Evolutionary conservation across 495 filamentous ascomycete species (phyloP), one percentile per base, ranked within the genome.

Genomic region (Lophium mytilinum): DNA sequence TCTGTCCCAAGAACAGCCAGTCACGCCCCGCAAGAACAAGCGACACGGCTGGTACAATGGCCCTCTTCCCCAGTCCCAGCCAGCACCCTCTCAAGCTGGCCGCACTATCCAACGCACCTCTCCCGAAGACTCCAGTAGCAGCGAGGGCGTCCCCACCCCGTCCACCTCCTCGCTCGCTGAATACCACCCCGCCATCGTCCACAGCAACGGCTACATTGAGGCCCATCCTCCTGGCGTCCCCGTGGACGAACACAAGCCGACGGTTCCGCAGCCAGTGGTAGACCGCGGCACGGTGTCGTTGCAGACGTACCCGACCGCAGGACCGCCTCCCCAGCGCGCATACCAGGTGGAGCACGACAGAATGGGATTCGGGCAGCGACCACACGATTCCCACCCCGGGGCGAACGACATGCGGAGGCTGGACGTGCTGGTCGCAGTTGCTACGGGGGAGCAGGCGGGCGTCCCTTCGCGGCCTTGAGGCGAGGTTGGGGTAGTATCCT

Each of bases 381-480:
- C 24, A 30, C 70, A 68, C 43, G 68, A 69, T 52, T 54, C 68
- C 45, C 18, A 50, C 3, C 53, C 55, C 52, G 69, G 54, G 54
- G 64, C 64, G 72, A 70, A 69, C 46, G 79, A 79, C 47, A 86
- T 91, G 83, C 78, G 80, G 51, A 76, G 87, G 12, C 72, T 96
- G 19, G 87, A 96, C 56, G 88, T 88, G 14, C 79, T 96, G 34
- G 90, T 95, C 24, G 90, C 90, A 3, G 89, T 93, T 53, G 90
- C 90, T 9, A 93, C 90, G 2, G 88, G 86, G 56, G 87, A 95
- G 66, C 83, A 87, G 42, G 81, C 85, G 43, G 78, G 65, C 4
- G 66, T 64, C 15, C 49, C 52, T 10, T 61, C 61, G 53, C 54
- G 61, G 19, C 60, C 62, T 24, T 69, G 48, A 64, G 47, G n/a